Base-by-base conservation (phyloP, 1,139 yeast species). In the Saccharomyces pastorianus region DNA sequence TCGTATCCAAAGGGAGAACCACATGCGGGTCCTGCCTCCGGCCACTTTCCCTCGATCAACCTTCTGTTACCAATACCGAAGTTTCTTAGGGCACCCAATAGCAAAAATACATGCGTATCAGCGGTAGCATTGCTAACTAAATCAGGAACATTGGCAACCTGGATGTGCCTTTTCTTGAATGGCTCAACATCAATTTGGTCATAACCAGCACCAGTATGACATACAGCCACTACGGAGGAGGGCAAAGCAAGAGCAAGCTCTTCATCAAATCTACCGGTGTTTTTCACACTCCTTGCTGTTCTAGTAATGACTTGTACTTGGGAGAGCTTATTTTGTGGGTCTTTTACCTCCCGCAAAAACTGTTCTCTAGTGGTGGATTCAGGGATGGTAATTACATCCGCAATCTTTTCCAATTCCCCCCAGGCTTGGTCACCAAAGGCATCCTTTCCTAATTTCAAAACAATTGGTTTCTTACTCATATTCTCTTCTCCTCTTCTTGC, bases 121-220 rank as follows among this genome's bases (percentile, higher is more conserved):
- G 96, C 96, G 13, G 96, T 89, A 13, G 95, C 87, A 7, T 79
- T 81, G 61, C 86, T 90, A 17, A 87, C 95, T 4, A 86, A 75
- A 4, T 75, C 76, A 4, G 95, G 91, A 6, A 84, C 85, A 66
- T 88, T 85, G 8, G 91, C 81, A 9, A 87, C 73, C 69, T 84
- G 89, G 54, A 88, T 83, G 7, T 74, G 73, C 46, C 65, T 67
- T 17, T 62, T 64, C 6, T 59, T 61, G 51, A 73, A 65, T 13
- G 66, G 66, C n/a, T 61, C 56, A 1, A 82, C 80, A 62, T 85
- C 89, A 48, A 85, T 75, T 69, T 85, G 91, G 67, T 93, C 98
- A 69, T 93, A 93, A 5, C 99, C 98, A 0, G 99, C 99, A 54
- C 98, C 97, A 62, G 81, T 78, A 71, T 89, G 96, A 62, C 87